Base-by-base conservation (phyloP, 2,329 filamentous ascomycete species). In the Colletotrichum tanaceti region DNA sequence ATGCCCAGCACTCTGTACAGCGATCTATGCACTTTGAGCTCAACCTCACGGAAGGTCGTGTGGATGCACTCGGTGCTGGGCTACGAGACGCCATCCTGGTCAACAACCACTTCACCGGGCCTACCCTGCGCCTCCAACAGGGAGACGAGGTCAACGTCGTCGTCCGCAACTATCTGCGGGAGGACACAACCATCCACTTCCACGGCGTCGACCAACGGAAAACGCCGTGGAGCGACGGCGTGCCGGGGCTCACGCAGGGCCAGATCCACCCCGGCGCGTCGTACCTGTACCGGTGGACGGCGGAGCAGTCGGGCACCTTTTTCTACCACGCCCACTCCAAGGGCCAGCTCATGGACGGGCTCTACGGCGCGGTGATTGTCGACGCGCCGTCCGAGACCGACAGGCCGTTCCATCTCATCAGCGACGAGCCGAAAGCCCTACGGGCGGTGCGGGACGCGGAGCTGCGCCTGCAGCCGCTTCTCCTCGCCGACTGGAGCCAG, bases 211-310 rank as follows among this genome's bases (percentile, higher is more conserved):
- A 7, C 1, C 62, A 65, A 38, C 55, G 46, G 4, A 53, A 5
- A 24, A 71, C 81, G 0, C 81, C 81, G 0, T 84, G 82, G 83
- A 79, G 81, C 4, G 83, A 84, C 65, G 83, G 83, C 28, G 79
- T 82, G 0, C 81, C 81, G 2, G 83, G 82, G 0, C 68, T 84
- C 3, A 77, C 81, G 1, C 83, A 84, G 65, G 73, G 74, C 16
- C 76, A 78, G 0, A 84, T 85, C 22, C 61, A 73, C 28, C 75
- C 79, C 5, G 77, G 77, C 0, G 71, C 74, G 1, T 73, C 70
- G 1, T 84, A 78, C 63, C 73, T 77, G 0, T 84, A 84, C 66
- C 43, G 55, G 24, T 72, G 68, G 62, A 63, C 39, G 18, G 73
- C 59, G 22, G 67, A 41, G 5, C 65, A 62, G 24, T 20, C 70